Evolutionary conservation across 83 land plant genomes (phyloP).

Genomic region (Diphasiastrum complanatum): DNA sequence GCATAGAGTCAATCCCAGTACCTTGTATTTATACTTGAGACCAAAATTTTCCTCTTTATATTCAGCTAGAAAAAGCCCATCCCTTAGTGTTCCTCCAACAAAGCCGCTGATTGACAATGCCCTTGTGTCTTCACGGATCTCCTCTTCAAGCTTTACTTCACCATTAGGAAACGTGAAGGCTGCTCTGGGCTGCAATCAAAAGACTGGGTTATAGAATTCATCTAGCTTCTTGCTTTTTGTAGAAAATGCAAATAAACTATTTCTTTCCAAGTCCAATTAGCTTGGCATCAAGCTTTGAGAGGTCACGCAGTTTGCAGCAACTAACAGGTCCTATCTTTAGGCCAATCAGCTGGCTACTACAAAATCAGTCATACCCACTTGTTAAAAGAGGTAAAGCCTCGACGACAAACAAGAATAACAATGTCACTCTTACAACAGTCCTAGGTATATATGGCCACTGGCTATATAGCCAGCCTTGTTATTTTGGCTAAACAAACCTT

Average conservation of each 20-base stretch:
- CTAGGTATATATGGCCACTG: too few species aligned
- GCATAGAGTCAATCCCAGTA: too few species aligned
- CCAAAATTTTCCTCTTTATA: constrained; percentile 45
- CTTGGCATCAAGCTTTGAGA: too few species aligned
- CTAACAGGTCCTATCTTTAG: too few species aligned
- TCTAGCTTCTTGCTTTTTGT: neutral
- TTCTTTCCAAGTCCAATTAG: neutral
- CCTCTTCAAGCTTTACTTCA: constrained; percentile 60
- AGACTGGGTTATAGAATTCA: neutral
- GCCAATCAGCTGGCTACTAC: too few species aligned
- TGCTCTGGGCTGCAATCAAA: constrained; percentile 67
- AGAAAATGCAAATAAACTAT: neutral
- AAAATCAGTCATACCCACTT: too few species aligned
- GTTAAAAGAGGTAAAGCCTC: too few species aligned
- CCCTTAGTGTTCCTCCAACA: constrained; percentile 39
- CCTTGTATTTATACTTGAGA: constrained; percentile 74
- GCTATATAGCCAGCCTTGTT: too few species aligned
- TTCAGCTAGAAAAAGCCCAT: constrained; percentile 57
- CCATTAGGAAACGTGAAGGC: constrained; percentile 65
- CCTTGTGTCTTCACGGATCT: constrained; percentile 38
- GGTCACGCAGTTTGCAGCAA: too few species aligned
- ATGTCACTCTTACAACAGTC: too few species aligned
- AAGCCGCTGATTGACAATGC: constrained; percentile 54
- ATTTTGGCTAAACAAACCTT: too few species aligned
- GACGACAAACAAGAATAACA: too few species aligned